These are phyloP conservation scores for Spergularia bocconei DNA, from an alignment of 148 eudicot species.

Conservation along the genomic window DNA sequence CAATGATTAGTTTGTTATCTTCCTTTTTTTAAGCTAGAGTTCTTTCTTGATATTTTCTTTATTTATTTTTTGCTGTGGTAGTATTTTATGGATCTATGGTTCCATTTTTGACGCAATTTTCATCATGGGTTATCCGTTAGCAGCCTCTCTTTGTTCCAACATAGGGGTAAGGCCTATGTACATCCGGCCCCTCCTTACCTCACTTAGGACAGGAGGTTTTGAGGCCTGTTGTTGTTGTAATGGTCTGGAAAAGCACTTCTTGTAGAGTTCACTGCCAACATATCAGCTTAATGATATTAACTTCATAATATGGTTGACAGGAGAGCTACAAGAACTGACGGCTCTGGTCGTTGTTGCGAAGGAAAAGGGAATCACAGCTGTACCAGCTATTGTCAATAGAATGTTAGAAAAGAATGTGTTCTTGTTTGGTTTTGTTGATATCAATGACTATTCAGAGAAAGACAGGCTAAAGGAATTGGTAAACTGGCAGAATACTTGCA, in stretches of 20 bases:
- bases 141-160: too few relatives aligned
- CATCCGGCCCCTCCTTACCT: too few relatives aligned
- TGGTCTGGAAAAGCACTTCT: neutral
- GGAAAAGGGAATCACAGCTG: conserved; percentile 43
- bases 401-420: conserved; percentile 73
- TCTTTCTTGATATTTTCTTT: neutral
- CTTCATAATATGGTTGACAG: conserved; percentile 36
- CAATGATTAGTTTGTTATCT: neutral
- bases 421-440: conserved; percentile 61
- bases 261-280: too few relatives aligned
- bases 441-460: conserved; percentile 53
- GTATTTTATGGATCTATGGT: neutral
- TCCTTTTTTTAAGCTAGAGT: neutral
- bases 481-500: conserved; percentile 55
- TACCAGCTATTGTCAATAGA: conserved; percentile 45
- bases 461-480: conserved; percentile 64
- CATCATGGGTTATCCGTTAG: too few relatives aligned
- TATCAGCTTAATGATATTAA: conserved; percentile 2
- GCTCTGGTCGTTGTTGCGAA: conserved; percentile 58
- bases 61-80: neutral
- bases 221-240: neutral
- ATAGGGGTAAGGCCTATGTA: too few relatives aligned
- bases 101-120: too few relatives aligned
- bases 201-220: too few relatives aligned
- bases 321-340: conserved; percentile 54